Conservation (phyloP, 768 basidiomycete genomes). For the Brasilioporus rufonigricans region DNA sequence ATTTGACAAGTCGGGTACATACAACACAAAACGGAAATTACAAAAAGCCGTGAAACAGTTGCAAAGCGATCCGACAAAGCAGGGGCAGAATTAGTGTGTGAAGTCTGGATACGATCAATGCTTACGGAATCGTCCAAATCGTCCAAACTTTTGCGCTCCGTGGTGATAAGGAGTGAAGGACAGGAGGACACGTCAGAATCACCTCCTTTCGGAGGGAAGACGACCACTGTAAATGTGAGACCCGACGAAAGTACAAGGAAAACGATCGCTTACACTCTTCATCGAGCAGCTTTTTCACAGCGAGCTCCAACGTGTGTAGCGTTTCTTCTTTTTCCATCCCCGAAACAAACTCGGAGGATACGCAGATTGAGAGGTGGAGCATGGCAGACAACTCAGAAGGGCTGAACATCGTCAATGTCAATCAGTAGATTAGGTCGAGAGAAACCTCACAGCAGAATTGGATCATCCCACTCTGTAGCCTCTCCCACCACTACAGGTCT, state of each 20-base stretch:
- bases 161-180: not conserved
- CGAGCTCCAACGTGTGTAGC: not conserved
- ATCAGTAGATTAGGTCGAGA: not conserved
- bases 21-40: not conserved
- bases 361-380: not conserved
- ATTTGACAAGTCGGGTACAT: not conserved
- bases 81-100: not conserved
- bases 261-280: not conserved
- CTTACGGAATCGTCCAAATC: not conserved
- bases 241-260: not conserved
- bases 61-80: not conserved
- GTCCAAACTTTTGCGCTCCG: not conserved
- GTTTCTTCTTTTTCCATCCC: too few species aligned
- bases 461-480: not conserved
- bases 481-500: not conserved
- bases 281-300: not conserved
- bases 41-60: not conserved
- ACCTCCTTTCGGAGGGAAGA: not conserved
- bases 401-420: not conserved
- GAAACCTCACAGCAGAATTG: not conserved
- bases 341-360: not conserved
- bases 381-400: not conserved
- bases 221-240: not conserved
- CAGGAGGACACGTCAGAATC: not conserved
- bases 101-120: not conserved